Conservation (phyloP, 768 basidiomycete genomes). For the Termitomyces sp. region DNA sequence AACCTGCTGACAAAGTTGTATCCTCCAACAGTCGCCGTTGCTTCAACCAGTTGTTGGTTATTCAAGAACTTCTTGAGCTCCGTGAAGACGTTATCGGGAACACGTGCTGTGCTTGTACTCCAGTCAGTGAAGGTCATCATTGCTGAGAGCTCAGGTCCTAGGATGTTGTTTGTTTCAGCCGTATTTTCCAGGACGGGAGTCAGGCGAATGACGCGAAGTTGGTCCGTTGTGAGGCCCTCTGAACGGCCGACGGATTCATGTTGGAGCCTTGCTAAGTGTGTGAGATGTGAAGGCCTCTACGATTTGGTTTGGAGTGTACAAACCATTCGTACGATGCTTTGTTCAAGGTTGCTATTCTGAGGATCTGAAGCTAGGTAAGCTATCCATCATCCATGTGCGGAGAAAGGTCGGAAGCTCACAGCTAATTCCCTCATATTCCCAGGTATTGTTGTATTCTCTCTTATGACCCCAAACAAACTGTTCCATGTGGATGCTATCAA, state of each 20-base stretch:
- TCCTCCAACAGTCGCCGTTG: constrained; percentile 20
- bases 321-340: constrained; percentile 25
- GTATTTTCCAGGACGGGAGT: constrained; percentile 12
- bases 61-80: constrained; percentile 18
- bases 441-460: constrained; percentile 22
- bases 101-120: constrained; percentile 18
- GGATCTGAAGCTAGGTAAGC: constrained; percentile 13
- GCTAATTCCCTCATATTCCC: constrained; percentile 30
- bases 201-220: constrained; percentile 20
- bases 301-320: neutral
- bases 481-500: constrained; percentile 28
- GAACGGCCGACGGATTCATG: constrained; percentile 26
- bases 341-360: constrained; percentile 22
- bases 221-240: constrained; percentile 22
- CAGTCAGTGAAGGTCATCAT: constrained; percentile 23
- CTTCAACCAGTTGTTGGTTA: constrained; percentile 22
- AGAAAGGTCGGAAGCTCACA: constrained; percentile 14
- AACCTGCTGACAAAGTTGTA: constrained; percentile 26
- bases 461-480: constrained; percentile 23
- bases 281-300: neutral
- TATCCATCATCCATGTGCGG: too few relatives aligned
- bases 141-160: constrained; percentile 20
- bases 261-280: constrained; percentile 17
- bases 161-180: constrained; percentile 5
- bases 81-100: constrained; percentile 18